Evolutionary conservation across 441 rosid genomes (phyloP), one percentile per base, ranked within the genome.

Genomic region (Mallotus japonicus): DNA sequence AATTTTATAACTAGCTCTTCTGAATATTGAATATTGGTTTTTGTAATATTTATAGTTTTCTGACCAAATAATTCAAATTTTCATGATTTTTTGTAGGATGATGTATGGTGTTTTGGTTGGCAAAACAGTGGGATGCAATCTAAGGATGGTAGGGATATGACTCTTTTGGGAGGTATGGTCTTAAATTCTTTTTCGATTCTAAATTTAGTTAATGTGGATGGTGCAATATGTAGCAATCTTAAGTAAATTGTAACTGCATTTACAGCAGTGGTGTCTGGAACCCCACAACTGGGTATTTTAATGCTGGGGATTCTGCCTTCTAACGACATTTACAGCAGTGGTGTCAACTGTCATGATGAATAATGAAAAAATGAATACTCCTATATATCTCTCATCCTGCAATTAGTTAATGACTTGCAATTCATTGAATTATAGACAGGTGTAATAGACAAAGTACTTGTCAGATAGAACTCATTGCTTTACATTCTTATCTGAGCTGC

Each of bases 21-120:
- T 28, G 32, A 28, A 2, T 28, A 5, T 47, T 46, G 11, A 40
- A 7, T 57, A 14, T 19, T 24, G 16, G 24, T 32, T 13, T 54
- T 15, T 57, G 5, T 1, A 2, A 51, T 75, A 24, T 37, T 32
- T 47, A 34, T 66, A 59, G 46, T 17, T 58, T 71, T 9, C 46
- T 13, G 62, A 28, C 65, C 54, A 62, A 24, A n/a, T 22, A 34
- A 22, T 32, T 50, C 19, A 37, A 16, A 19, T 22, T 58, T 68
- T 62, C 70, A 46, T 62, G 70, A 50, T 42, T 67, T 75, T 71
- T 64, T 69, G 62, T 85, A 95, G 99, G 95, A 85, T 1, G 79
- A 88, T 69, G 70, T 59, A 12, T 92, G 97, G 97, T 95, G 99
- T 71, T 63, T 95, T 62, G 99, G 99, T 76, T 95, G 98, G 98